Evolutionary conservation across 2,329 filamentous ascomycete species (phyloP).

Genomic region (Pyrenophora seminiperda): DNA sequence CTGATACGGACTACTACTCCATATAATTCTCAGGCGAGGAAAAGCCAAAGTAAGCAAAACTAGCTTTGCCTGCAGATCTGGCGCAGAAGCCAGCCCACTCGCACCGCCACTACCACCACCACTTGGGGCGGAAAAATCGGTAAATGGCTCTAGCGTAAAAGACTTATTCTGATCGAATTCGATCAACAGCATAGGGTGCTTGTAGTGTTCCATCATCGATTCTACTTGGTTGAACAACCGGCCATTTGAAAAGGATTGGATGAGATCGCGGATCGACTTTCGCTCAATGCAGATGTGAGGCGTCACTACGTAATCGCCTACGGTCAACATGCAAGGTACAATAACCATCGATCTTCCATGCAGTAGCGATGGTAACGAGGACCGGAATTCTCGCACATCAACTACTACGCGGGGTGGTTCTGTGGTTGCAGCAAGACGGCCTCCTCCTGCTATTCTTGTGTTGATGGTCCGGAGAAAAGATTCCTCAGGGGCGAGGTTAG

Average conservation of each 20-base stretch:
- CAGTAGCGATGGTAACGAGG: constrained; percentile 85
- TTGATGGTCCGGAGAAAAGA: constrained; percentile 93
- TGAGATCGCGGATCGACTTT: constrained; percentile 89
- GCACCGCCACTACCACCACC: constrained; percentile 53
- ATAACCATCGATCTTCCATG: constrained; percentile 88
- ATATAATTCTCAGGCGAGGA: constrained; percentile 86
- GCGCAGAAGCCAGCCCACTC: constrained; percentile 59
- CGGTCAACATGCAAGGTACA: constrained; percentile 92
- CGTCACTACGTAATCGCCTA: constrained; percentile 93
- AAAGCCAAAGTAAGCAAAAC: constrained; percentile 93
- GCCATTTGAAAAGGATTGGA: constrained; percentile 89
- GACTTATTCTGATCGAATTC: constrained; percentile 98
- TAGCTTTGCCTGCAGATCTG: constrained; percentile 87
- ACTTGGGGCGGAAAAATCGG: constrained; percentile 47
- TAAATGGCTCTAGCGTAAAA: constrained; percentile 77
- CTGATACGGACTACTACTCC: constrained; percentile 88
- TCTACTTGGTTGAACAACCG: constrained; percentile 91
- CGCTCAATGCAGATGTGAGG: constrained; percentile 92
- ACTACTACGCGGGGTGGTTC: constrained; percentile 90
- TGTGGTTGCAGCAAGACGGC: constrained; percentile 79
- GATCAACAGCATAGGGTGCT: constrained; percentile 86
- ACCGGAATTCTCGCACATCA: constrained; percentile 94
- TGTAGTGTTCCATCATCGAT: constrained; percentile 93
- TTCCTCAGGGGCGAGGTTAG: constrained; percentile 79
- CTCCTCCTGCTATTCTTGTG: constrained; percentile 93